Base-by-base conservation (phyloP, 257 asterid species). In the Plantago major region DNA sequence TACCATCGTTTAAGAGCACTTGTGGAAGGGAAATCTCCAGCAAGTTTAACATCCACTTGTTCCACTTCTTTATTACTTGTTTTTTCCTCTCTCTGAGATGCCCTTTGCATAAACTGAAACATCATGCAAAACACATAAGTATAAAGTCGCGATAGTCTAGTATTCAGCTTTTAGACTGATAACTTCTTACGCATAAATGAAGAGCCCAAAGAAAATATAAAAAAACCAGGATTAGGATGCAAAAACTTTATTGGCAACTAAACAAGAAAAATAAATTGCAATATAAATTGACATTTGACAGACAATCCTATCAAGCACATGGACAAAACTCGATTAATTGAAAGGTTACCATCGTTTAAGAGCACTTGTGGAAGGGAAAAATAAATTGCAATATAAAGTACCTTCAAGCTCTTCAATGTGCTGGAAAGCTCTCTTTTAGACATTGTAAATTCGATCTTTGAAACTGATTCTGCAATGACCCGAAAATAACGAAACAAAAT, bases 31-130 rank as follows among this genome's bases (percentile, higher is more conserved):
- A 85, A 85, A 63, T 79, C 81, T 61, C 81, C 82, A 50, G 84
- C 70, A 62, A 89, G 74, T 51, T 68, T 16, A 65, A 70, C 77
- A 49, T 40, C 37, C 8, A 14, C 50, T 17, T 68, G 83, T 71
- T 72, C 82, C 60, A 76, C 78, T 59, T 67, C 76, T 63, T 65
- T 72, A 42, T 60, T 72, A 72, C 62, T 77, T 53, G 82, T 30
- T 65, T 83, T 78, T 64, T 77, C 96, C 65, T 83, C 93, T 69
- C 72, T 90, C 80, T 55, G 84, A 44, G 81, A 45, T 4, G 81
- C 96, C 79, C 96, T 85, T 83, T 90, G 97, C 97, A 90, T 90
- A 74, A 90, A 90, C 97, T 90, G 80, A 63, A 74, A 47, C 54
- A n/a, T n/a, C 57, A 14, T 13, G 16, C 40, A 44, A 58, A 30